A percentile compares a stretch with the other conserved stretches of the same genome.
Conservation (phyloP, 1,139 yeast genomes). For the Zygosaccharomyces sapae region DNA sequence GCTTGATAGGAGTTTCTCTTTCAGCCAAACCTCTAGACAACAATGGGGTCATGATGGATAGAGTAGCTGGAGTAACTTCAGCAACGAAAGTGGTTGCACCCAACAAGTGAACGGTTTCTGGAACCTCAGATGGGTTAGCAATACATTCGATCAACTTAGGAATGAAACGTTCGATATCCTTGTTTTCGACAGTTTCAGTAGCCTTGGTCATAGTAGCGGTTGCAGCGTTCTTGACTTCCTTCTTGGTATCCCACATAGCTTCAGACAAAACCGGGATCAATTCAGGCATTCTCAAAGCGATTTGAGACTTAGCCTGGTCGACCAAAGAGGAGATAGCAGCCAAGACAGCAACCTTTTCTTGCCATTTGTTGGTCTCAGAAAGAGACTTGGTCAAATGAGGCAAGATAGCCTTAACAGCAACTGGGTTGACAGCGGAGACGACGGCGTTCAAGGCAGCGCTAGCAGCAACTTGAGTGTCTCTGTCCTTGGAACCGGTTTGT, state of each 20-base stretch:
- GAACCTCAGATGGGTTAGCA: constrained; percentile 93
- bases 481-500: constrained; percentile 88
- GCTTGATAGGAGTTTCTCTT: constrained; percentile 98
- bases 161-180: constrained; percentile 98
- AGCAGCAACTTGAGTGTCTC: constrained; percentile 60
- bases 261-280: constrained; percentile 96
- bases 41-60: constrained; percentile 98
- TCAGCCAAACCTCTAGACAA: constrained; percentile 99
- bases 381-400: constrained; percentile 74
- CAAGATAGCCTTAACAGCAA: constrained; percentile 83
- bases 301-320: constrained; percentile 90
- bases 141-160: constrained; percentile 96
- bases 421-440: constrained; percentile 82
- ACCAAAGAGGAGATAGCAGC: constrained; percentile 82
- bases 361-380: constrained; percentile 85
- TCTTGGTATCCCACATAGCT: constrained; percentile 99
- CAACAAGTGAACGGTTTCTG: constrained; percentile 96
- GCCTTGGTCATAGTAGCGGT: constrained; percentile 92
- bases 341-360: constrained; percentile 91
- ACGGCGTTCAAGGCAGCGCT: constrained; percentile 77
- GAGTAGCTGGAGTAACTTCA: constrained; percentile 98
- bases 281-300: constrained; percentile 99
- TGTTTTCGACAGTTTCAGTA: constrained; percentile 97
- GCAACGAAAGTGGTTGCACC: constrained; percentile 99
- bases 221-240: constrained; percentile 95